These are phyloP conservation scores for Rutstroemia sydowiana DNA, from an alignment of 2,329 filamentous ascomycete species.

Conservation along the genomic window DNA sequence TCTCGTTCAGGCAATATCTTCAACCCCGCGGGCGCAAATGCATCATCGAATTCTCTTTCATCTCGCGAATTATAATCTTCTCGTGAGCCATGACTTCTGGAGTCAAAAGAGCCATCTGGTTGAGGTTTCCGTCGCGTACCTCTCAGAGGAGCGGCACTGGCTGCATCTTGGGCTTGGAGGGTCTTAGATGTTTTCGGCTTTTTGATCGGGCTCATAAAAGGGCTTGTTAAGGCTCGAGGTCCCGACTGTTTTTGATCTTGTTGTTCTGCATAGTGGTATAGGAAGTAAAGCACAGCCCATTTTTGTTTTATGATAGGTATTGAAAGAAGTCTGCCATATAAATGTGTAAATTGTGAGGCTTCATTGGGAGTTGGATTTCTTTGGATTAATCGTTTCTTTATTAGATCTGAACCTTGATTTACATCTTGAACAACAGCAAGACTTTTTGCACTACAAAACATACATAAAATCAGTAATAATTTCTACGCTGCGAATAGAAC, in stretches of 20 bases:
- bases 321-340: conserved; percentile 83
- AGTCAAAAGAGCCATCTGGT: conserved; percentile 14
- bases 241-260: conserved; percentile 12
- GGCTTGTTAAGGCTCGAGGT: conserved; percentile 24
- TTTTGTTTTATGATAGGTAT: conserved; percentile 90
- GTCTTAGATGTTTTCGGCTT: conserved; percentile 4
- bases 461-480: conserved; percentile 12
- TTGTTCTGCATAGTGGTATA: conserved; percentile 74
- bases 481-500: not conserved
- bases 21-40: conserved; percentile 47
- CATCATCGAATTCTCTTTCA: conserved; percentile 32
- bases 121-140: conserved; percentile 12
- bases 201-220: conserved; percentile 29
- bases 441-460: conserved; percentile 19
- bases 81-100: conserved; percentile 32
- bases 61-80: no score
- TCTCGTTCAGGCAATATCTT: conserved; percentile 27
- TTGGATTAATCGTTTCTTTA: conserved; percentile 79
- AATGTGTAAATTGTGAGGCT: conserved; percentile 78
- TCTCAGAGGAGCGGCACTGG: conserved; percentile 3
- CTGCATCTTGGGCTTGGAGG: conserved; percentile 1
- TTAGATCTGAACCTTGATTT: conserved; percentile 87
- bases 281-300: conserved; percentile 90
- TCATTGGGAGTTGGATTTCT: conserved; percentile 66
- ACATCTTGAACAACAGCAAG: conserved; percentile 44